A percentile compares a stretch with the other conserved stretches of the same genome.
Conservation (phyloP, 2,329 filamentous ascomycete species). For the Apiospora kogelbergensis region DNA sequence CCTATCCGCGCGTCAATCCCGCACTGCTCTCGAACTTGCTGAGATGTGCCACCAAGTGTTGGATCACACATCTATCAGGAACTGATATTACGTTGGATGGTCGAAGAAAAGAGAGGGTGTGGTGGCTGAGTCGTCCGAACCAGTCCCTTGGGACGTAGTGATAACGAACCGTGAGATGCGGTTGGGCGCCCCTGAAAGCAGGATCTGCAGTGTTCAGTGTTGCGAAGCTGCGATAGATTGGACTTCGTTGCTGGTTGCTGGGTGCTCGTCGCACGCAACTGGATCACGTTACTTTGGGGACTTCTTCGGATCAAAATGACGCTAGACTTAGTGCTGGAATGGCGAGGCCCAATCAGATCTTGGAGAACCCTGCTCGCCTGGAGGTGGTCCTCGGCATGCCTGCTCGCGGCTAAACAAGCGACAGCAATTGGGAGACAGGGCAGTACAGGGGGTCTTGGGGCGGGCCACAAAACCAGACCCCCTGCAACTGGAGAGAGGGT, state of each 20-base stretch:
- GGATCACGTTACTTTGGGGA: constrained; percentile 29
- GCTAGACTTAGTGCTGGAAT: constrained; percentile 19
- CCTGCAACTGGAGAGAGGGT: neutral
- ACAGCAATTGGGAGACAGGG: constrained; percentile 30
- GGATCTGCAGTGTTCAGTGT: neutral
- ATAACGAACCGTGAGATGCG: neutral
- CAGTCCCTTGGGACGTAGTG: neutral
- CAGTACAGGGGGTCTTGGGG: neutral
- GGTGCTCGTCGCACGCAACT: neutral
- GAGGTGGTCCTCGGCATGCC: constrained; percentile 20
- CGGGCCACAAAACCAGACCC: neutral
- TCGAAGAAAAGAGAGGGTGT: neutral
- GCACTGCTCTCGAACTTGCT: constrained; percentile 13
- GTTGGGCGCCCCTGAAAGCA: neutral
- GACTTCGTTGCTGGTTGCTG: neutral
- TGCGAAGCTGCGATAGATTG: neutral
- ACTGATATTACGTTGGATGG: neutral
- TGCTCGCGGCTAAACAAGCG: constrained; percentile 24
- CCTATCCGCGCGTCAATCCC: constrained; percentile 19
- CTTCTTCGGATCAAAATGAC: neutral
- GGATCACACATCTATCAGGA: neutral
- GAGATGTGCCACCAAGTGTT: neutral
- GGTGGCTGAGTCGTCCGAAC: neutral
- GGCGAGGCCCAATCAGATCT: constrained; percentile 25
- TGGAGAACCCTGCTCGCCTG: constrained; percentile 30